phyloP scores from a whole-genome alignment of 169 alveolate species.

The Cryptosporidium sp. region DNA sequence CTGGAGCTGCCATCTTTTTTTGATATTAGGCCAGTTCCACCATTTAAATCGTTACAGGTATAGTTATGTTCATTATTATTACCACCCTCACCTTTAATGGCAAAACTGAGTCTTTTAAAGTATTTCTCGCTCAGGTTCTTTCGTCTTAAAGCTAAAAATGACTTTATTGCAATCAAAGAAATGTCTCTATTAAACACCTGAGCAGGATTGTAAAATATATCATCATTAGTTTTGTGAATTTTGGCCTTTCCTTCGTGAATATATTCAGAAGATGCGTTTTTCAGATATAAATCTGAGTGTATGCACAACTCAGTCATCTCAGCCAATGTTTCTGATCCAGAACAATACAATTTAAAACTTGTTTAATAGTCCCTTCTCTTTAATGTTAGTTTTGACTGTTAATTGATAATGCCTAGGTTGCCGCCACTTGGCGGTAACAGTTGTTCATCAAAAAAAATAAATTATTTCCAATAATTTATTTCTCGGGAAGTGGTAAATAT shows the following conservation, averaged over 20 bases:
- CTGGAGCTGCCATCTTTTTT: background rate
- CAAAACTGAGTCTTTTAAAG: background rate
- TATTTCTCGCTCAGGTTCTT: background rate
- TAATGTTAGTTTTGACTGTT: slow-evolving; percentile 1
- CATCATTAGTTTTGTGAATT: slow-evolving; percentile 80
- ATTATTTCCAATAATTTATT: slow-evolving; percentile 10
- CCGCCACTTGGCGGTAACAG: background rate
- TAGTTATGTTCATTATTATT: background rate
- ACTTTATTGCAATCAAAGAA: slow-evolving; percentile 77
- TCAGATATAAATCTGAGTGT: background rate
- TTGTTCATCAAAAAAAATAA: background rate
- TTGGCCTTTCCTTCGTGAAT: slow-evolving; percentile 84
- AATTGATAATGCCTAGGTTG: background rate
- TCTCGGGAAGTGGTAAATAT: slow-evolving; percentile 4
- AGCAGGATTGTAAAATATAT: slow-evolving; percentile 90
- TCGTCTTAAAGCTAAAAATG: slow-evolving; percentile 35
- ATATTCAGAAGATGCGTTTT: slow-evolving; percentile 7
- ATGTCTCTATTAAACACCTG: slow-evolving; percentile 94
- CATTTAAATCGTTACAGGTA: background rate
- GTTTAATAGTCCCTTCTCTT: background rate
- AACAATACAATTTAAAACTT: background rate
- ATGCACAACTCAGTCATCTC: background rate
- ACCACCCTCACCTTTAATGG: background rate
- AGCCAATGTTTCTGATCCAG: slow-evolving; percentile 5
- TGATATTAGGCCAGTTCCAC: background rate